Percentiles rank a stretch among this genome's conserved stretches.
Evolutionary conservation across 2,329 filamentous ascomycete species (phyloP).

Genomic region (Periconia digitata): DNA sequence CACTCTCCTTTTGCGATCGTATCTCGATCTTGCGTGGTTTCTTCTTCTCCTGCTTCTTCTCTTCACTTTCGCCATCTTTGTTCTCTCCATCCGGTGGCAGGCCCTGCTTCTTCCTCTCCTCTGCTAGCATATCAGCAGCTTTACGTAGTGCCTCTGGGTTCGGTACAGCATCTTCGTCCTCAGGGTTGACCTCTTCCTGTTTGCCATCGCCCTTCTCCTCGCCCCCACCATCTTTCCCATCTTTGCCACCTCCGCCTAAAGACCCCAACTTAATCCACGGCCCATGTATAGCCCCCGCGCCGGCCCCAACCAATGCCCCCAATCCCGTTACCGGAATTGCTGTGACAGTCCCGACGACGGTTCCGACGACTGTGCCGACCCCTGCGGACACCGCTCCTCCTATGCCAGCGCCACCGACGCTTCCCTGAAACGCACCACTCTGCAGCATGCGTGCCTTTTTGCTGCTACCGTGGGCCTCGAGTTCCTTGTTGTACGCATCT

Average conservation of each 20-base stretch:
- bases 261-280: constrained; percentile 45
- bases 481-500: constrained; percentile 38
- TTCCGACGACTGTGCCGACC: constrained; percentile 46
- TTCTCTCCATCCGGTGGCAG: background rate
- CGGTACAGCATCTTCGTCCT: constrained; percentile 27
- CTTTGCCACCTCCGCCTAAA: constrained; percentile 15
- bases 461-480: constrained; percentile 35
- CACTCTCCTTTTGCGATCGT: constrained; percentile 6
- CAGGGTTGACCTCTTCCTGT: constrained; percentile 6
- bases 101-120: constrained; percentile 18
- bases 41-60: constrained; percentile 2
- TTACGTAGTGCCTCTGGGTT: constrained; percentile 26
- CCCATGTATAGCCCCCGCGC: constrained; percentile 46
- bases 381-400: constrained; percentile 46
- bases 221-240: constrained; percentile 11
- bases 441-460: constrained; percentile 38
- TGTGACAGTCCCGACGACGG: constrained; percentile 43
- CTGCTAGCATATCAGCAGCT: constrained; percentile 24
- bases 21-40: constrained; percentile 13
- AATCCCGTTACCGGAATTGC: constrained; percentile 44
- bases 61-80: background rate
- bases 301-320: constrained; percentile 44
- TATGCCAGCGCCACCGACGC: constrained; percentile 46
- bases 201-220: constrained; percentile 9
- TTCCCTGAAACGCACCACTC: constrained; percentile 45